Evolutionary conservation across 1,284 basidiomycete genomes (phyloP).

Genomic region (Stygiomarasmius scandens): DNA sequence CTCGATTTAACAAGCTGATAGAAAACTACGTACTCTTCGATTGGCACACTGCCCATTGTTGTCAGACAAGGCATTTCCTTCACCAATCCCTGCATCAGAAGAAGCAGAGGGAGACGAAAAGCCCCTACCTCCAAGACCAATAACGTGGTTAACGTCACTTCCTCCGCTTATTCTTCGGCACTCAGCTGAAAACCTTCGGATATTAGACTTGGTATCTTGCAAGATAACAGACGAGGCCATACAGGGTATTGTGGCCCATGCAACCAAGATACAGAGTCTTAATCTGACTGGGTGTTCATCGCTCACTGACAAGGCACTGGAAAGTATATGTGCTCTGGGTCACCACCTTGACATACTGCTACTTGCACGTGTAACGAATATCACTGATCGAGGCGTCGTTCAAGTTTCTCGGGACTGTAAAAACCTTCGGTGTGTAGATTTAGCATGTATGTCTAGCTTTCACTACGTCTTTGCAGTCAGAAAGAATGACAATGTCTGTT

Average conservation of each 20-base stretch:
- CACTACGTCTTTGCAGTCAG: slow-evolving; percentile 5
- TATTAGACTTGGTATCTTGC: slow-evolving; percentile 81
- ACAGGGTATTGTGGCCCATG: slow-evolving; percentile 78
- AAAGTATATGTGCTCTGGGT: slow-evolving; percentile 73
- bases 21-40: slow-evolving; percentile 76
- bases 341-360: slow-evolving; percentile 82
- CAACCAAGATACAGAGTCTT: slow-evolving; percentile 79
- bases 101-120: slow-evolving; percentile 35
- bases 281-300: slow-evolving; percentile 82
- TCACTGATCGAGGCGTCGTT: slow-evolving; percentile 83
- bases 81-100: slow-evolving; percentile 31
- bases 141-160: slow-evolving; percentile 59
- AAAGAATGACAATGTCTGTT: slow-evolving; percentile 13
- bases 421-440: slow-evolving; percentile 80
- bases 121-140: slow-evolving; percentile 53
- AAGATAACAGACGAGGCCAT: slow-evolving; percentile 79
- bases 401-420: slow-evolving; percentile 74
- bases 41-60: slow-evolving; percentile 73
- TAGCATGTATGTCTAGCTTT: slow-evolving; percentile 69
- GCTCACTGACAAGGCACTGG: slow-evolving; percentile 76
- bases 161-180: slow-evolving; percentile 63
- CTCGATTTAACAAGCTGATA: slow-evolving; percentile 25
- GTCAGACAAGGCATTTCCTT: slow-evolving; percentile 82
- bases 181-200: slow-evolving; percentile 70
- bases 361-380: slow-evolving; percentile 76